Base-by-base conservation (phyloP, 371 early-diverging fungal species). In the Polyrhizophydium stewartii region DNA sequence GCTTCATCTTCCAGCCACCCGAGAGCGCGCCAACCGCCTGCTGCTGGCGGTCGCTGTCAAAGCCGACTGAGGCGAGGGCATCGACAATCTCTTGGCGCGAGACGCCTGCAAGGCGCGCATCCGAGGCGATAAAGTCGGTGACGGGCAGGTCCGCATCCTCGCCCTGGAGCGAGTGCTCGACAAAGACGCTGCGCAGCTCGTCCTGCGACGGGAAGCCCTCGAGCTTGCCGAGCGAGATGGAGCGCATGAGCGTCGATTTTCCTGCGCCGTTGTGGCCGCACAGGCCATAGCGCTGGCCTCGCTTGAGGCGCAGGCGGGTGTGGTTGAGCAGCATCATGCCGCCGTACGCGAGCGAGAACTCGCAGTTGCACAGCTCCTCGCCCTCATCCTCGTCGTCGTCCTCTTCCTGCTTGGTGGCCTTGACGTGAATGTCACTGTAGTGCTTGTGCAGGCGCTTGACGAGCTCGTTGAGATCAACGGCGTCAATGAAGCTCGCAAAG, bases 1-100 rank as follows among this genome's bases (percentile, higher is more conserved):
- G 72, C 76, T 90, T 89, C 90, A 91, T 91, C 74, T 88, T 88
- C 94, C 94, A 93, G 50, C 94, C 94, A 65, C 94, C 92, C 56
- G 89, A 89, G 17, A 93, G 73, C 31, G 80, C 73, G 25, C 82
- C 79, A 27, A 89, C 88, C 19, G 79, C 73, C 65, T 76, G 76
- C 30, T 73, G 66, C 30, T 79, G 78, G 66, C 84, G 80, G 22
- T 79, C 81, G 47, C 78, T 83, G 38, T 78, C 76, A 67, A 91
- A 91, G 12, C 88, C 87, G 61, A 89, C 86, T 27, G 69, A 66
- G 41, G 63, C 65, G 37, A 91, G 75, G 13, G 80, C 78, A n/a
- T 76, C 68, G 32, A 73, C 76, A 59, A 91, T 79, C 40, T 86
- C 83, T 2, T 59, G 56, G 37, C 78, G 79, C 22, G 77, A 63